Conservation (phyloP, 192 early-diverging fungal species). For the Coemansia sp. region DNA sequence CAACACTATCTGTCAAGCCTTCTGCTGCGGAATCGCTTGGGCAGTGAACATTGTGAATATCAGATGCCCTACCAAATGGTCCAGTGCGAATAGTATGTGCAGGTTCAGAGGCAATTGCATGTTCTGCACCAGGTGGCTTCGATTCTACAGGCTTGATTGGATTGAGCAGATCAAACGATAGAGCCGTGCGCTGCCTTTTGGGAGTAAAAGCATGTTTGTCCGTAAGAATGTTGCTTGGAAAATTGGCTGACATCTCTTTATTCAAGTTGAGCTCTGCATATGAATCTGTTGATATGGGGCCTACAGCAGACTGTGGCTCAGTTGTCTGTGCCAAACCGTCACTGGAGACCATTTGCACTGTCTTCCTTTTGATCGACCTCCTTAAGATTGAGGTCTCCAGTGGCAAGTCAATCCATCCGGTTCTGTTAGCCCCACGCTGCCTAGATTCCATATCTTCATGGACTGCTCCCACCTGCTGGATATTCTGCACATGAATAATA, state of each 20-base stretch:
- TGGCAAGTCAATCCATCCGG: conserved; percentile 11
- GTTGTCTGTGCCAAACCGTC: background rate
- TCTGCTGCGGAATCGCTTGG: background rate
- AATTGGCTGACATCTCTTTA: background rate
- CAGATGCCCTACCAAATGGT: background rate
- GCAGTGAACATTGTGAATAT: background rate
- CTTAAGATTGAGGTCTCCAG: conserved; percentile 32
- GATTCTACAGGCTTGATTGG: too few species aligned
- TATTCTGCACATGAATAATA: background rate
- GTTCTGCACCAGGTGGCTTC: background rate
- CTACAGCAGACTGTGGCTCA: background rate
- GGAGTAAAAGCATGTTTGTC: conserved; percentile 11
- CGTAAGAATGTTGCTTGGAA: background rate
- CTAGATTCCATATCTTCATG: background rate
- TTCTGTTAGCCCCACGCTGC: background rate
- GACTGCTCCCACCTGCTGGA: background rate
- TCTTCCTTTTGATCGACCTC: conserved; percentile 39
- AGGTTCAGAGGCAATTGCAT: background rate
- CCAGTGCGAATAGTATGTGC: background rate
- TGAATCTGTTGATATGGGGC: background rate
- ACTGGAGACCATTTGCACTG: background rate
- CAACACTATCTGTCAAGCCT: background rate
- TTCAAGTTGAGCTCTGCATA: background rate
- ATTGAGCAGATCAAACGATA: background rate
- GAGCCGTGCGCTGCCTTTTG: conserved; percentile 28